These are phyloP conservation scores for Candida orba DNA, from an alignment of 805 yeast species.

Conservation along the genomic window DNA sequence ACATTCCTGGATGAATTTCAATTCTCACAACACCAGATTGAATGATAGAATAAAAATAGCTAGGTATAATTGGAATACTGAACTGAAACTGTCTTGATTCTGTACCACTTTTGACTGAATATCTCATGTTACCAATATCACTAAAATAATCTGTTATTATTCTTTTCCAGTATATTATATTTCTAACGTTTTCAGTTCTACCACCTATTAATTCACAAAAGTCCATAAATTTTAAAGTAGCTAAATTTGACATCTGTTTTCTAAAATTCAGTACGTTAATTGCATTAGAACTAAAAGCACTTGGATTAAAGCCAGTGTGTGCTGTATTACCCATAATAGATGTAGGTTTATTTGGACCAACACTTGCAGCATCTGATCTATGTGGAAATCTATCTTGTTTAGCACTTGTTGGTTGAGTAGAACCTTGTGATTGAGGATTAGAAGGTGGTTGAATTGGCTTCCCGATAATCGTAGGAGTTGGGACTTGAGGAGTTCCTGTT, in stretches of 20 bases:
- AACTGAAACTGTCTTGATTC: slow-evolving; percentile 57
- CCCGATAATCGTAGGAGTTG: slow-evolving; percentile 12
- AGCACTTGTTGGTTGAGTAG: neutral
- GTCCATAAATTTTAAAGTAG: slow-evolving; percentile 43
- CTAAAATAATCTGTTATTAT: slow-evolving; percentile 45
- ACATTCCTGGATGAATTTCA: slow-evolving; percentile 42
- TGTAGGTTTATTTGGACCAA: neutral
- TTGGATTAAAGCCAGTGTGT: neutral
- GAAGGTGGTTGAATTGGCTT: slow-evolving; percentile 4
- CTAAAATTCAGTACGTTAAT: slow-evolving; percentile 24
- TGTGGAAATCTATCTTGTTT: neutral
- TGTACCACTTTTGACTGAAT: slow-evolving; percentile 37
- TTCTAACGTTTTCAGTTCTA: slow-evolving; percentile 35
- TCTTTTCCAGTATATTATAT: slow-evolving; percentile 43
- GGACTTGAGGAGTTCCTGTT: slow-evolving; percentile 16
- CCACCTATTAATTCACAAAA: slow-evolving; percentile 40
- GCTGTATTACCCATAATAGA: too few species aligned
- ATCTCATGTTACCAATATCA: slow-evolving; percentile 41
- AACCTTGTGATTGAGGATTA: neutral
- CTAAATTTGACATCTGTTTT: slow-evolving; percentile 40
- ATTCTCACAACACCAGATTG: slow-evolving; percentile 44
- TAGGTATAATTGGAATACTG: slow-evolving; percentile 56
- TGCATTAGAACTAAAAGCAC: slow-evolving; percentile 4
- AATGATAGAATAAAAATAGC: slow-evolving; percentile 47
- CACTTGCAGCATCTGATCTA: neutral